A percentile compares a stretch with the other conserved stretches of the same genome.
Conservation (phyloP, 805 yeast genomes). For the Ogataea parapolymorpha region DNA sequence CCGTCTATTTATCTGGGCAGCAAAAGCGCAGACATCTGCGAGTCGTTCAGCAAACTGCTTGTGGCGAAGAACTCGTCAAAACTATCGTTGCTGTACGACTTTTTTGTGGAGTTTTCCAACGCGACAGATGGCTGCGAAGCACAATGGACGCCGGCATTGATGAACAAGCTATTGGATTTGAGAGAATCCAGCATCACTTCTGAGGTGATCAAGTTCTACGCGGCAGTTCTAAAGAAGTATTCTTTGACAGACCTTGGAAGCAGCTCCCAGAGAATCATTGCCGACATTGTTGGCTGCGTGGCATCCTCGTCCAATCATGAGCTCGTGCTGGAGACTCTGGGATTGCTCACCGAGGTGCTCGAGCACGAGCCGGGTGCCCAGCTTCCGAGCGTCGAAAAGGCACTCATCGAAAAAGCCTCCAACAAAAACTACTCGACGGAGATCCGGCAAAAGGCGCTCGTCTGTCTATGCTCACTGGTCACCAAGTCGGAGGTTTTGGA, state of each 20-base stretch:
- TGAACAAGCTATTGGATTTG: constrained; percentile 17
- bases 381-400: constrained; percentile 9
- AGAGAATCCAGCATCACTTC: constrained; percentile 27
- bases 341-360: constrained; percentile 22
- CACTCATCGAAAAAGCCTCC: constrained; percentile 23
- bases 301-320: constrained; percentile 29
- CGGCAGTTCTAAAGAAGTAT: constrained; percentile 32
- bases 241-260: constrained; percentile 31
- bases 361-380: constrained; percentile 3
- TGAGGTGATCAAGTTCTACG: constrained; percentile 37
- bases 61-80: constrained; percentile 13
- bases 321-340: constrained; percentile 29
- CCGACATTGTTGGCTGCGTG: constrained; percentile 21
- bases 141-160: constrained; percentile 17
- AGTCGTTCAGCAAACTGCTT: constrained; percentile 16
- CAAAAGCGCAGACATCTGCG: constrained; percentile 17
- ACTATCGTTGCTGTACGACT: constrained; percentile 22
- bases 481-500: constrained; percentile 12
- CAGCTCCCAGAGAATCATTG: constrained; percentile 22
- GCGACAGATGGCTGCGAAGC: constrained; percentile 27
- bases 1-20: constrained; percentile 22
- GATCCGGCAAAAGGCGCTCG: constrained; percentile 29
- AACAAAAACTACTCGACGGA: constrained; percentile 34
- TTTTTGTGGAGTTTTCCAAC: constrained; percentile 26
- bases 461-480: constrained; percentile 19